Conservation (phyloP, 2,329 filamentous ascomycete genomes). For the Rugonectria rugulosa region DNA sequence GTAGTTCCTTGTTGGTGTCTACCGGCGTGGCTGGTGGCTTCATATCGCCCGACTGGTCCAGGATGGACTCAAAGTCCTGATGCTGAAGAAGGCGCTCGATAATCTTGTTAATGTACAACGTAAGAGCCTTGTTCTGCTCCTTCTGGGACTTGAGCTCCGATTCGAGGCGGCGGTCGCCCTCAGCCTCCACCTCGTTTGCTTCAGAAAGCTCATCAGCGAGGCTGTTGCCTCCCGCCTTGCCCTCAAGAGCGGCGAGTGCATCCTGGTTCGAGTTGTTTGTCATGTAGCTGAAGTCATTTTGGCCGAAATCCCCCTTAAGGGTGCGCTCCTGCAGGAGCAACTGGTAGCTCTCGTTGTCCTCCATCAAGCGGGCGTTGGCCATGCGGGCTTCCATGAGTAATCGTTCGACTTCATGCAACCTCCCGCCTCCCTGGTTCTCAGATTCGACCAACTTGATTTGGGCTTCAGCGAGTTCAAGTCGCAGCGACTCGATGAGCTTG, state of each 20-base stretch:
- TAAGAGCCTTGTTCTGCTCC: conserved; percentile 96
- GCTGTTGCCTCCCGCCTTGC: conserved; percentile 60
- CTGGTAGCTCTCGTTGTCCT: conserved; percentile 99
- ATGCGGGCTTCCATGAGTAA: conserved; percentile 91
- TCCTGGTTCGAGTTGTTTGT: conserved; percentile 66
- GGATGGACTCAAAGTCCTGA: conserved; percentile 92
- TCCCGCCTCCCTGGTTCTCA: conserved; percentile 89
- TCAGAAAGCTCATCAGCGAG: conserved; percentile 90
- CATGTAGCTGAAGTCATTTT: conserved; percentile 80
- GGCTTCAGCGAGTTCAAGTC: conserved; percentile 90
- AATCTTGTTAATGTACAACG: conserved; percentile 98
- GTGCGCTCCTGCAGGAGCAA: conserved; percentile 94
- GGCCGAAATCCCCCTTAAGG: conserved; percentile 89
- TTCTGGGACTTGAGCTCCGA: conserved; percentile 79
- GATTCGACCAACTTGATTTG: conserved; percentile 96
- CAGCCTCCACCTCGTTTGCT: conserved; percentile 65
- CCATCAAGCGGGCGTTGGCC: conserved; percentile 95
- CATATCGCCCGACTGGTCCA: conserved; percentile 77
- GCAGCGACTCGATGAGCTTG: conserved; percentile 90
- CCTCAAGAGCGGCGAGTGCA: conserved; percentile 70
- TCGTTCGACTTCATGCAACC: conserved; percentile 88
- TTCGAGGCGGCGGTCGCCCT: conserved; percentile 74
- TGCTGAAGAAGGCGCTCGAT: conserved; percentile 94
- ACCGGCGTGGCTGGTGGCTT: conserved; percentile 42
- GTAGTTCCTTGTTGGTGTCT: conserved; percentile 84